Evolutionary conservation across 202 grass and related monocot genomes (phyloP).

Genomic region (Cymbopogon flexuosus): DNA sequence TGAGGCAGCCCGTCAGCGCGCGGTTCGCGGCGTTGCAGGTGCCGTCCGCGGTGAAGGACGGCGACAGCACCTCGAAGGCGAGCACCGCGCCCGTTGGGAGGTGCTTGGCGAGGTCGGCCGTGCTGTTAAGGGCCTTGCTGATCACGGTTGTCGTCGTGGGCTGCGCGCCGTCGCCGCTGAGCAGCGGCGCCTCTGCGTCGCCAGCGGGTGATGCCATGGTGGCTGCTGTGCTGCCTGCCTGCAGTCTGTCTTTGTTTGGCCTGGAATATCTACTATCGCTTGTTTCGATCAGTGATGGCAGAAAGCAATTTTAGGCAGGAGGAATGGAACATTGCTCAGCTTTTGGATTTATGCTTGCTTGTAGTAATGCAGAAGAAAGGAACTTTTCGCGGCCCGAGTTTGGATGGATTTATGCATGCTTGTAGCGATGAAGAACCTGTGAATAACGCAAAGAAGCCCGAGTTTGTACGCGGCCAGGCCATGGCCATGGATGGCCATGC

Average conservation of each 20-base stretch:
- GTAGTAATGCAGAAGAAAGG: conserved; percentile 1
- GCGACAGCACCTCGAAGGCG: conserved; percentile 69
- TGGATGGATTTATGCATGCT: background rate
- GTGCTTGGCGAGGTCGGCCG: conserved; percentile 67
- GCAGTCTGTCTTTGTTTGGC: background rate
- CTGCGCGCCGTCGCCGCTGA: background rate
- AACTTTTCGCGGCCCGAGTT: background rate
- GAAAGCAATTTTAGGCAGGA: background rate
- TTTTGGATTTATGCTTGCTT: conserved; percentile 1
- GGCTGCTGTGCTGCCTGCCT: background rate
- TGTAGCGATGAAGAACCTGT: background rate
- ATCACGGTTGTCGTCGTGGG: background rate
- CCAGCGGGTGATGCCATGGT: conserved; percentile 23
- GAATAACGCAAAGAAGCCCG: background rate
- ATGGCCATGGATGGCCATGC: too few relatives aligned
- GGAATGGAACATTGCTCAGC: background rate
- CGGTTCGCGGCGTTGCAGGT: conserved; percentile 46
- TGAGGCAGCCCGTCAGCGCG: conserved; percentile 45
- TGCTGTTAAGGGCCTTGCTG: conserved; percentile 47
- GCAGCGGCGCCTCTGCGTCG: conserved; percentile 37
- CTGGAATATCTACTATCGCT: background rate
- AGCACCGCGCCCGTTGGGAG: conserved; percentile 81
- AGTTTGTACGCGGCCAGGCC: background rate
- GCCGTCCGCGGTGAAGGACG: conserved; percentile 54
- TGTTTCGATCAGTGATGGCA: background rate